Base-by-base conservation (phyloP, 306 rosid species). In the Spatholobus suberectus region DNA sequence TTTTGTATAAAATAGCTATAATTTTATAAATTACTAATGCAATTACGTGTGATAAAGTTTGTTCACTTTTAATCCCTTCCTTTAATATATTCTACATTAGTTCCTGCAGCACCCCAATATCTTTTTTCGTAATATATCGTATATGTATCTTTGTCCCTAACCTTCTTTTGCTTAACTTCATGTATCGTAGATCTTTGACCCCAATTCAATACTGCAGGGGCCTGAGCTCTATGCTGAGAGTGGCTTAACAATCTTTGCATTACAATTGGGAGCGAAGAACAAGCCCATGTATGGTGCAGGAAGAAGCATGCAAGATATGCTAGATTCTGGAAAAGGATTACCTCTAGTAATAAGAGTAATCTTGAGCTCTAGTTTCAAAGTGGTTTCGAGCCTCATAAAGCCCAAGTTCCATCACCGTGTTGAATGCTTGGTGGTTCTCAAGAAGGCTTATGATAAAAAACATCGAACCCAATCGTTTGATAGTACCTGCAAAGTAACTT, bases 201-300 rank as follows among this genome's bases (percentile, higher is more conserved):
- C 10, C 61, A 61, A 40, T 24, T 26, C 5, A 63, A 52, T 9
- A 23, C 3, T 73, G 70, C 71, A 93, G 99, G 98, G 93, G 2
- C 87, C 85, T 10, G 74, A 85, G 66, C 73, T 90, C 8, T 89
- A 89, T 26, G 99, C 96, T 2, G 94, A 91, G 81, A 88, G 86
- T 41, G 99, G 99, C 0, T 43, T 75, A 54, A 89, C 94, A 14
- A 26, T 86, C 17, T 91, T 88, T 62, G 5, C 17, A 8, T 20
- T 94, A 4, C 32, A 82, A 10, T 81, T 92, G 46, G 96, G 92
- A 47, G 85, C 86, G 13, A 90, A 79, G 80, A 89, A 88, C 51
- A 96, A 85, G 87, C 69, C 90, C 0, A 81, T 96, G 97, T 96
- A 96, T 63, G 99, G 99, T 21, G 99, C 98, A 3, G 99, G 99